phyloP scores from a whole-genome alignment of 2,329 filamentous ascomycete species.

The Corinectria fuckeliana region DNA sequence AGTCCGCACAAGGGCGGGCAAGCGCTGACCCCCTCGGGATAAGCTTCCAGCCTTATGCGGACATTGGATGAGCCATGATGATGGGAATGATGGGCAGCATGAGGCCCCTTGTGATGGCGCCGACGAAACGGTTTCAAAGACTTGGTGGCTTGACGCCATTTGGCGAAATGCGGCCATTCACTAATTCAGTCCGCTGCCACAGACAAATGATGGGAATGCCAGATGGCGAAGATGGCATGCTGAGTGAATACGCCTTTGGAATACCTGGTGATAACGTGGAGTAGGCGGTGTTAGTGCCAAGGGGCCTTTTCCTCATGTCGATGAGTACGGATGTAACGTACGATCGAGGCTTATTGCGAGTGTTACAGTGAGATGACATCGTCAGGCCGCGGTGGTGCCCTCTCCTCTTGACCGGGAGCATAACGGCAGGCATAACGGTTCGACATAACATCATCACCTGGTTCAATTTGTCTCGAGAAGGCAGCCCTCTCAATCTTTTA shows the following conservation, averaged over 20 bases:
- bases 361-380: conserved; percentile 7
- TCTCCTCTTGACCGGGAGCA: not conserved
- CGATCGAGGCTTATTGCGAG: not conserved
- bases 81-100: conserved; percentile 12
- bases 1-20: conserved; percentile 27
- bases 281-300: conserved; percentile 13
- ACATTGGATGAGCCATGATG: conserved; percentile 23
- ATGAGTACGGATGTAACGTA: conserved; percentile 12
- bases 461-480: not conserved
- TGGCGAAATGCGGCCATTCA: conserved; percentile 11
- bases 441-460: conserved; percentile 23
- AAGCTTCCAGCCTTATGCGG: conserved; percentile 23
- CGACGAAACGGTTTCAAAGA: conserved; percentile 1
- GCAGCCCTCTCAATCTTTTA: not conserved
- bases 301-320: conserved; percentile 2
- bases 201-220: conserved; percentile 17
- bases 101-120: not conserved
- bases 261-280: not conserved
- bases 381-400: not conserved
- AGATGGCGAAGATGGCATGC: not conserved
- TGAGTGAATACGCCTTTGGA: not conserved
- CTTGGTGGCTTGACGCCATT: conserved; percentile 17
- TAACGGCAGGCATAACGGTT: conserved; percentile 20
- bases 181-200: conserved; percentile 24
- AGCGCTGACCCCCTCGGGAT: conserved; percentile 26